Base-by-base conservation (phyloP, 2,329 filamentous ascomycete genomes). In the Curvularia eragrostidis region DNA sequence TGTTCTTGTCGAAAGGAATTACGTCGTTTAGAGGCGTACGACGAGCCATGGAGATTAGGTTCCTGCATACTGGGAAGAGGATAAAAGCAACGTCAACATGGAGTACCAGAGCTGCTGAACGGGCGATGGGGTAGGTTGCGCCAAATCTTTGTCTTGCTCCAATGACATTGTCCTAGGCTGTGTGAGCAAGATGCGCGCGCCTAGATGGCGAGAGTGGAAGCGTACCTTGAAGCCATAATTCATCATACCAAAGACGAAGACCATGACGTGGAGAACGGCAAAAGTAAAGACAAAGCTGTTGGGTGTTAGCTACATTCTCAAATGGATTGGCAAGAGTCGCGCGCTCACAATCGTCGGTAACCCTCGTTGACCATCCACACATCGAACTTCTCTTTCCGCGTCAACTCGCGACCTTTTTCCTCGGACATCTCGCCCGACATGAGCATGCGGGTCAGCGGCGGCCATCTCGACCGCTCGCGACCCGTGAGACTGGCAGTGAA, bases 291-390 rank as follows among this genome's bases (percentile, higher is more conserved):
- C 90, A 70, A 93, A 91, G 68, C 89, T 91, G 38, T 8, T 28
- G 15, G 21, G 24, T n/a, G 66, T 79, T 73, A 78, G 73, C 58
- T 51, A 34, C 43, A 24, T 34, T 19, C 2, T 21, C 15, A 10
- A 1, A 13, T 28, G n/a, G 13, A 32, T 12, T 8, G 21, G 26
- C 3, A 30, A 12, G 19, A 7, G 23, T n/a, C 19, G 10, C 12
- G 10, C 12, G 84, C 89, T 56, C 82, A 92, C 87, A 94, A 83
- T 86, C 90, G 83, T 74, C 90, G 84, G 75, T 92, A 93, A 59
- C 91, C 91, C 75, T 94, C 91, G 74, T 94, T 94, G 61, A 94
- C 89, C 91, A 95, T 93, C 91, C 91, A 95, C 65, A 88, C 83
- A 76, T 93, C 89, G 72, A 94, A 89, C 74, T 85, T 89, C 75